Evolutionary conservation across 1,284 basidiomycete genomes (phyloP).

Genomic region (Leccinum angustisporum): DNA sequence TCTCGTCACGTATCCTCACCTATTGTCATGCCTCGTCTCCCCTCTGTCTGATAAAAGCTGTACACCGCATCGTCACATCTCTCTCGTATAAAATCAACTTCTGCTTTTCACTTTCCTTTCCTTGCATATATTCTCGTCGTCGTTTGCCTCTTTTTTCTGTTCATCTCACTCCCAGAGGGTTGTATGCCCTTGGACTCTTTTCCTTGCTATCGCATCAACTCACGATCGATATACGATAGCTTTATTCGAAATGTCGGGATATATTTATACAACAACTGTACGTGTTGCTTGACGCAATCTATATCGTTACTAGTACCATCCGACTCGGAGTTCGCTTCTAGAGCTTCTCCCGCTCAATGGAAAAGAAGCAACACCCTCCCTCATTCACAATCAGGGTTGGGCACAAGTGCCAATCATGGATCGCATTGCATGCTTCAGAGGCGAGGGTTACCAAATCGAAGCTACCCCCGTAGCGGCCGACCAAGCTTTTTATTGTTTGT

Average conservation of each 20-base stretch:
- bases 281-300: slow-evolving; percentile 33
- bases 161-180: neutral
- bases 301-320: slow-evolving; percentile 1
- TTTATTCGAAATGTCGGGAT: slow-evolving; percentile 7
- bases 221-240: slow-evolving; percentile 24
- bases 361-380: neutral
- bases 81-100: slow-evolving; percentile 18
- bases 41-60: slow-evolving; percentile 21
- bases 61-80: slow-evolving; percentile 30
- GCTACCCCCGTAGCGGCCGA: neutral
- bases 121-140: neutral
- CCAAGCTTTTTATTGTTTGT: neutral
- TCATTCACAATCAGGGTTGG: neutral
- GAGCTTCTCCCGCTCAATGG: slow-evolving; percentile 1
- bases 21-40: neutral
- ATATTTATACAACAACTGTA: slow-evolving; percentile 13
- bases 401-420: neutral
- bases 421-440: neutral
- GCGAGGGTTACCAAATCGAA: neutral
- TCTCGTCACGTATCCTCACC: slow-evolving; percentile 5
- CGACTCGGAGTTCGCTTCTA: neutral
- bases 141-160: neutral
- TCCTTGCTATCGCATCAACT: slow-evolving; percentile 14
- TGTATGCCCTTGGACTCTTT: neutral
- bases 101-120: slow-evolving; percentile 1